Percentiles rank a stretch among this genome's conserved stretches.
Evolutionary conservation across 768 basidiomycete genomes (phyloP).

Genomic region (Pholiota microspora): DNA sequence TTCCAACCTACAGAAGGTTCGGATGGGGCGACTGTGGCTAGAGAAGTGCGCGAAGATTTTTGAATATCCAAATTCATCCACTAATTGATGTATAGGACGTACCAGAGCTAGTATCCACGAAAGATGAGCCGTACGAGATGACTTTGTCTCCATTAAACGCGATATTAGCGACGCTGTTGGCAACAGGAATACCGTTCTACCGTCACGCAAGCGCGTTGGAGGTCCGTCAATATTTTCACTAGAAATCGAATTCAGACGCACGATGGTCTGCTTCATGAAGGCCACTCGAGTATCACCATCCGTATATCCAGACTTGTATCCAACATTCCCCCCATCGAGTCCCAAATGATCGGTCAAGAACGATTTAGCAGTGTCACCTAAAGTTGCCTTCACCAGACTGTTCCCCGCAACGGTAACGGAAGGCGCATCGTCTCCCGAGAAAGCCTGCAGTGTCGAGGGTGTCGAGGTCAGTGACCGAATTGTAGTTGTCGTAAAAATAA

Average conservation of each 20-base stretch:
- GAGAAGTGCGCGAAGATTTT: neutral
- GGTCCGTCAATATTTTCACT: neutral
- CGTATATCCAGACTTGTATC: conserved; percentile 15
- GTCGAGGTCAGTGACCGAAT: no score
- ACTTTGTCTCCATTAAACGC: conserved; percentile 24
- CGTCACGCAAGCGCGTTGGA: neutral
- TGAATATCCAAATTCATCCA: neutral
- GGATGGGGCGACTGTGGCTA: conserved; percentile 10
- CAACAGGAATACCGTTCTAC: conserved; percentile 30
- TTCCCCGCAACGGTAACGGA: conserved; percentile 1
- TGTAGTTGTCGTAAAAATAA: neutral
- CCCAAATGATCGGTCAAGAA: conserved; percentile 16
- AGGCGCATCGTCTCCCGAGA: conserved; percentile 1
- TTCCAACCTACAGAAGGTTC: conserved; percentile 10
- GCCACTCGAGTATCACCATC: conserved; percentile 16
- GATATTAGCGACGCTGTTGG: conserved; percentile 34
- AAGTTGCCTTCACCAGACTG: neutral
- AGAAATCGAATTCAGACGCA: conserved; percentile 3
- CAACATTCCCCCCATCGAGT: conserved; percentile 9
- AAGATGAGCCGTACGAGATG: conserved; percentile 23
- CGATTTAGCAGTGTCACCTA: conserved; percentile 15
- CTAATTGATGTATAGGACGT: no score
- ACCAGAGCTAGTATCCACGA: conserved; percentile 18
- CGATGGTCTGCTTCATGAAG: conserved; percentile 25
- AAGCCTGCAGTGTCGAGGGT: conserved; percentile 6